Conservation (phyloP, 768 basidiomycete genomes). For the Rhodotorula babjevae region DNA sequence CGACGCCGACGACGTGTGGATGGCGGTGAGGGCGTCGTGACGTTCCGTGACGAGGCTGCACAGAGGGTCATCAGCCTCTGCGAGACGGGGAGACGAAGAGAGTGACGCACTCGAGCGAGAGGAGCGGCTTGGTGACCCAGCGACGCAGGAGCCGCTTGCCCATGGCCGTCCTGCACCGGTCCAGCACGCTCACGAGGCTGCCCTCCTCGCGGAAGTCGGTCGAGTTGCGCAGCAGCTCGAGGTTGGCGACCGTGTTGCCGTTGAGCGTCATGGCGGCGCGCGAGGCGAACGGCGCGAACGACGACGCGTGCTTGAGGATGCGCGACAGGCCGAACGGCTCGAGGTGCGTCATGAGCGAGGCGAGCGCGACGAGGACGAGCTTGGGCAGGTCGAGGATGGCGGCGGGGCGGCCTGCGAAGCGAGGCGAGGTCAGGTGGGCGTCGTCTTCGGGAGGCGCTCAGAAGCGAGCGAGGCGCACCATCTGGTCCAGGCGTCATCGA, state of each 20-base stretch:
- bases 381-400: slow-evolving; percentile 64
- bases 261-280: slow-evolving; percentile 79
- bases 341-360: slow-evolving; percentile 67
- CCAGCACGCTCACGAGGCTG: slow-evolving; percentile 76
- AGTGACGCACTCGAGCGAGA: slow-evolving; percentile 51
- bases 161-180: slow-evolving; percentile 81
- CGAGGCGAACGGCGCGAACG: slow-evolving; percentile 57
- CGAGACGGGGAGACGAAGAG: slow-evolving; percentile 25
- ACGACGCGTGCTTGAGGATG: slow-evolving; percentile 54
- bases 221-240: slow-evolving; percentile 87
- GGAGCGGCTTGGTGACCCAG: slow-evolving; percentile 83
- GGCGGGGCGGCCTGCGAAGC: slow-evolving; percentile 49
- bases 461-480: neutral
- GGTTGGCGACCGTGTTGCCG: slow-evolving; percentile 78
- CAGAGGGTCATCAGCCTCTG: fast-evolving
- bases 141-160: slow-evolving; percentile 73
- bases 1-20: slow-evolving; percentile 46
- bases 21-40: slow-evolving; percentile 78
- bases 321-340: slow-evolving; percentile 70
- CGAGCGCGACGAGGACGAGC: slow-evolving; percentile 59
- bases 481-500: neutral
- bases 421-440: too few relatives aligned
- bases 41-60: slow-evolving; percentile 67
- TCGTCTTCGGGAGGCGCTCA: too few relatives aligned
- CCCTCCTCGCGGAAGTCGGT: slow-evolving; percentile 70